Evolutionary conservation across 441 rosid genomes (phyloP).

Genomic region (Croton setiger): DNA sequence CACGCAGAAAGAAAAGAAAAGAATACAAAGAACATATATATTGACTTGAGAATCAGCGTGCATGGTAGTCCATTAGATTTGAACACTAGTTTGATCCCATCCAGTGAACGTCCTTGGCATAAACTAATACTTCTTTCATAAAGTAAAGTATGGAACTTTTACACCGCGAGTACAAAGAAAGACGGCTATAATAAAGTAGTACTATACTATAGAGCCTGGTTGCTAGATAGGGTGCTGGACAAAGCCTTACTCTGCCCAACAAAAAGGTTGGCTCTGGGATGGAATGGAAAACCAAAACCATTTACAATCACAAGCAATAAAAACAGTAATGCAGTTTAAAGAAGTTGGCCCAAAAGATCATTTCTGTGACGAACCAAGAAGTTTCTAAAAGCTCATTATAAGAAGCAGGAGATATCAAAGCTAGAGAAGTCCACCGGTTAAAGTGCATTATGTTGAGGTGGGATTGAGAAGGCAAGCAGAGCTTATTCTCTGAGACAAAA

Average conservation of each 20-base stretch:
- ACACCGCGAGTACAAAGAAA: constrained; percentile 9
- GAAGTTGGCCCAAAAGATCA: constrained; percentile 11
- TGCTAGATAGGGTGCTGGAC: constrained; percentile 8
- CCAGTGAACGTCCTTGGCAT: constrained; percentile 12
- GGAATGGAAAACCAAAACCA: constrained; percentile 14
- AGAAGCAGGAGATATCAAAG: constrained; percentile 23
- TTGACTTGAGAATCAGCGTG: constrained; percentile 10
- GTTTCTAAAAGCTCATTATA: constrained; percentile 12
- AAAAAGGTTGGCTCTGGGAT: constrained; percentile 26
- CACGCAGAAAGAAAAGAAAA: constrained; percentile 26
- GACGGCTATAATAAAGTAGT: constrained; percentile 6
- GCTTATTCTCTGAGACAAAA: constrained; percentile 46
- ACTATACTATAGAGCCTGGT: too few species aligned
- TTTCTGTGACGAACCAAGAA: constrained; percentile 19
- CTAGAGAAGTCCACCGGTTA: constrained; percentile 17
- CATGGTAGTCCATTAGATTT: constrained; percentile 17
- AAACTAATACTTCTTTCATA: constrained; percentile 14
- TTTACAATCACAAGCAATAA: constrained; percentile 9
- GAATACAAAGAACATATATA: constrained; percentile 17
- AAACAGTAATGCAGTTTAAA: constrained; percentile 29
- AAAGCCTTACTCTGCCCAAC: constrained; percentile 30
- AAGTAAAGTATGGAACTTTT: constrained; percentile 16
- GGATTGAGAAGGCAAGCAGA: constrained; percentile 18
- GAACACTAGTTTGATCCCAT: constrained; percentile 21
- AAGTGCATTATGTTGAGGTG: constrained; percentile 22